A percentile compares a stretch with the other conserved stretches of the same genome.
Conservation (phyloP, 345 rosid genomes). For the Erucastrum elatum region DNA sequence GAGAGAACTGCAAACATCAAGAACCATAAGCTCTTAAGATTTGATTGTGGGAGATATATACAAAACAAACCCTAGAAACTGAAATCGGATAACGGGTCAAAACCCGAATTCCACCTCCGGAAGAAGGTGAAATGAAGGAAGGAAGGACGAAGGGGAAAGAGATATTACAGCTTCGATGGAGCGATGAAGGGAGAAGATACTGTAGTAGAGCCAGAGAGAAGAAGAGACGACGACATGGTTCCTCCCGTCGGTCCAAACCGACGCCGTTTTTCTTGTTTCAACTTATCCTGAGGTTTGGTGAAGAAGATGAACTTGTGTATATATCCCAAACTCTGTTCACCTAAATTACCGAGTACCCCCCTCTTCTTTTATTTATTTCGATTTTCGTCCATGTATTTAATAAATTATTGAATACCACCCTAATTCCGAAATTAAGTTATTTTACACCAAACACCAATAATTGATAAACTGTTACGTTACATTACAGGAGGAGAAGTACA, state of each 20-base stretch:
- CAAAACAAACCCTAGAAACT: neutral
- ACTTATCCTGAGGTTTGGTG: neutral
- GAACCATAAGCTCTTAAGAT: neutral
- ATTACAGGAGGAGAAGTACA: neutral
- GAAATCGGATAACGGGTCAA: neutral
- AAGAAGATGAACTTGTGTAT: neutral
- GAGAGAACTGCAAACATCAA: slow-evolving; percentile 27
- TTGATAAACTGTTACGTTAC: neutral
- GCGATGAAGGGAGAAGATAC: slow-evolving; percentile 53
- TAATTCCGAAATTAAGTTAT: neutral
- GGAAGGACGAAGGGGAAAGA: neutral
- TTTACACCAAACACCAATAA: neutral
- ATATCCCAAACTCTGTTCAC: neutral
- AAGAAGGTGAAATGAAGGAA: slow-evolving; percentile 6
- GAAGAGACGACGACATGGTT: slow-evolving; percentile 56
- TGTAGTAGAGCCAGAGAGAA: slow-evolving; percentile 53
- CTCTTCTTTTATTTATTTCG: neutral
- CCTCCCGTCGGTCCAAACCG: slow-evolving; percentile 31
- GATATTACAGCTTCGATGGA: slow-evolving; percentile 48
- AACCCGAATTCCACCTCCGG: neutral
- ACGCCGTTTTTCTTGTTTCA: slow-evolving; percentile 23
- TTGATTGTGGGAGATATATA: neutral
- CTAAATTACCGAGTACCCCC: neutral
- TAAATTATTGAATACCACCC: neutral
- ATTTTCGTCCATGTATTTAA: neutral